A percentile compares a stretch with the other conserved stretches of the same genome.
phyloP scores from a whole-genome alignment of 306 rosid species.

The Quercus rubra region DNA sequence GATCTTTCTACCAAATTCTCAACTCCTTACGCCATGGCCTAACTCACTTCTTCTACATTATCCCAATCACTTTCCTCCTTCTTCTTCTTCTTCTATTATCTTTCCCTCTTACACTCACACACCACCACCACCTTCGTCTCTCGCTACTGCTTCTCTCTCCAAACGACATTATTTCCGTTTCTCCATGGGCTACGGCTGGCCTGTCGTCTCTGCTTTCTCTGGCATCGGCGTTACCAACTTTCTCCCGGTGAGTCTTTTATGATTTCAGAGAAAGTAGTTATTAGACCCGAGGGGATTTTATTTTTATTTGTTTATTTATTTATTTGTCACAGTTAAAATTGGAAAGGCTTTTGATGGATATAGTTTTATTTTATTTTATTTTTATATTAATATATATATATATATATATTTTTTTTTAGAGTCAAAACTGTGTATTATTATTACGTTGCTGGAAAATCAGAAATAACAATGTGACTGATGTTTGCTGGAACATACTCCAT shows the following conservation, averaged over 20 bases:
- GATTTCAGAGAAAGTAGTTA: no score
- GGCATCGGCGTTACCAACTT: conserved; percentile 30
- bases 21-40: background rate
- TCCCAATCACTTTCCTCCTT: background rate
- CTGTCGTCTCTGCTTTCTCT: conserved; percentile 19
- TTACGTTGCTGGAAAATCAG: no score
- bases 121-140: background rate
- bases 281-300: background rate
- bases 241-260: conserved; percentile 34
- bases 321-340: background rate
- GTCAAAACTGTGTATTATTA: no score
- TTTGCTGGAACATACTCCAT: no score
- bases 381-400: background rate
- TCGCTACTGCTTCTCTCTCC: background rate
- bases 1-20: background rate
- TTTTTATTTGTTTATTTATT: background rate
- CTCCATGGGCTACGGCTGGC: conserved; percentile 6
- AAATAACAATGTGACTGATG: no score
- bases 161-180: conserved; percentile 21
- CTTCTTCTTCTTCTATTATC: background rate
- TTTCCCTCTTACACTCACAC: background rate
- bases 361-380: background rate
- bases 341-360: background rate
- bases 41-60: background rate
- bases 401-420: no score